phyloP scores from a whole-genome alignment of 1,284 basidiomycete species.

The Ceratobasidium sp. region DNA sequence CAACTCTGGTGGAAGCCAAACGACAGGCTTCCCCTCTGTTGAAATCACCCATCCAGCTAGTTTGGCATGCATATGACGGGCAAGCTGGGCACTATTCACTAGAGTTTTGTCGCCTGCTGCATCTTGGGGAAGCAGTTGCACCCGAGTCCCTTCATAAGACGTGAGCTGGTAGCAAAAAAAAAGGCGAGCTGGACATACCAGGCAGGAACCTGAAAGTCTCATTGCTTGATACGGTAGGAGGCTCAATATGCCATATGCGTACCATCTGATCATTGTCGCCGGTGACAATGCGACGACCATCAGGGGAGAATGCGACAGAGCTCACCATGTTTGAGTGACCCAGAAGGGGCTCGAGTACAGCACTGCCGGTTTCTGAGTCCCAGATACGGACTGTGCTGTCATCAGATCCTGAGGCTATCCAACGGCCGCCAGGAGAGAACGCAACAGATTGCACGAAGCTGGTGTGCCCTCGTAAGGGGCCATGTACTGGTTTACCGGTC shows the following conservation, averaged over 20 bases:
- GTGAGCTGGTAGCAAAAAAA: background rate
- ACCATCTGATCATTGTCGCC: background rate
- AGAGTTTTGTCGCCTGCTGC: background rate
- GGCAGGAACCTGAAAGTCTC: background rate
- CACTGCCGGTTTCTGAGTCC: conserved; percentile 27
- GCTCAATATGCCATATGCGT: background rate
- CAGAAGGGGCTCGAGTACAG: background rate
- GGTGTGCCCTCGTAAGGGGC: too few relatives aligned
- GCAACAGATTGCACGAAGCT: too few relatives aligned
- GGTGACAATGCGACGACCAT: background rate
- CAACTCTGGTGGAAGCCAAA: conserved; percentile 1
- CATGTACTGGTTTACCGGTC: background rate
- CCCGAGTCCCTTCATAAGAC: background rate
- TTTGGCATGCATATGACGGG: too few relatives aligned
- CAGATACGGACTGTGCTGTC: conserved; percentile 44
- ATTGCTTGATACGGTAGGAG: background rate
- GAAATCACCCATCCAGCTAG: background rate
- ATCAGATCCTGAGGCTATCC: conserved; percentile 41
- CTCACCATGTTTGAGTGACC: background rate
- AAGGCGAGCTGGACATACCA: background rate
- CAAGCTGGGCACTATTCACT: background rate
- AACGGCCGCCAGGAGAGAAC: conserved; percentile 23
- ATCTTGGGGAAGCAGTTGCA: background rate
- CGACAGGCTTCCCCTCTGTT: background rate
- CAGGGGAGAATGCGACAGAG: background rate